A percentile compares a stretch with the other conserved stretches of the same genome.
These are phyloP conservation scores for Aspergillus transmontanensis DNA, from an alignment of 2,329 filamentous ascomycete species.

Conservation along the genomic window DNA sequence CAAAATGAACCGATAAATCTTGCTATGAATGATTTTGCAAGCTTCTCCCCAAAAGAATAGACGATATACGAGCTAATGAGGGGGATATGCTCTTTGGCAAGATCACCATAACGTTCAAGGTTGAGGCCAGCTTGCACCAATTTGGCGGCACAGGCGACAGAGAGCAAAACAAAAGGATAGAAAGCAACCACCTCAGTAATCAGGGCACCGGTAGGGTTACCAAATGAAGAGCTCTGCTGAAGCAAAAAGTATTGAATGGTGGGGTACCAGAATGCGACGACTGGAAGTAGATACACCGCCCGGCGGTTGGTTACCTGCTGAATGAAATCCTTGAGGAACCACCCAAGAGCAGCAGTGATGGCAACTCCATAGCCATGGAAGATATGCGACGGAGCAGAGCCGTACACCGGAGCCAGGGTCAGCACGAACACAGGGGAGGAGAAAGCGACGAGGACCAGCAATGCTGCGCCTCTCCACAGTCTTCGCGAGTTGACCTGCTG, in stretches of 20 bases:
- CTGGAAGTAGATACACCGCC: constrained; percentile 60
- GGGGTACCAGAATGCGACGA: constrained; percentile 76
- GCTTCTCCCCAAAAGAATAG: constrained; percentile 55
- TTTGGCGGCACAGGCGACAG: constrained; percentile 65
- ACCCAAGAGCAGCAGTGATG: constrained; percentile 69
- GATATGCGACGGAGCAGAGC: constrained; percentile 73
- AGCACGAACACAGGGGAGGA: constrained; percentile 58
- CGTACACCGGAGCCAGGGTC: constrained; percentile 83
- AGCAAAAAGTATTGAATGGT: constrained; percentile 72
- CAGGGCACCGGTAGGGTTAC: constrained; percentile 71
- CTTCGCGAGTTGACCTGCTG: constrained; percentile 29
- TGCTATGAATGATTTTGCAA: constrained; percentile 45
- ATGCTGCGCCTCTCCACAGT: constrained; percentile 30
- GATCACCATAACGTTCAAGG: constrained; percentile 57
- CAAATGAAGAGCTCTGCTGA: constrained; percentile 65
- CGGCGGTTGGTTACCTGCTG: constrained; percentile 52
- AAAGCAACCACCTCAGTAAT: constrained; percentile 74
- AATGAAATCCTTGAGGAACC: constrained; percentile 64
- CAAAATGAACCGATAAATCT: constrained; percentile 63
- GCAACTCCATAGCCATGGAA: constrained; percentile 71
- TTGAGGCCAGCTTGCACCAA: constrained; percentile 63
- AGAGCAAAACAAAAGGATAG: constrained; percentile 68
- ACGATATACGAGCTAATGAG: constrained; percentile 68
- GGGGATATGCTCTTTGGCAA: constrained; percentile 64
- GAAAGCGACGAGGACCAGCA: constrained; percentile 42